Percentiles rank a stretch among this genome's conserved stretches.
These are phyloP conservation scores for Colletotrichum cordylinicola DNA, from an alignment of 2,329 filamentous ascomycete species.

Conservation along the genomic window DNA sequence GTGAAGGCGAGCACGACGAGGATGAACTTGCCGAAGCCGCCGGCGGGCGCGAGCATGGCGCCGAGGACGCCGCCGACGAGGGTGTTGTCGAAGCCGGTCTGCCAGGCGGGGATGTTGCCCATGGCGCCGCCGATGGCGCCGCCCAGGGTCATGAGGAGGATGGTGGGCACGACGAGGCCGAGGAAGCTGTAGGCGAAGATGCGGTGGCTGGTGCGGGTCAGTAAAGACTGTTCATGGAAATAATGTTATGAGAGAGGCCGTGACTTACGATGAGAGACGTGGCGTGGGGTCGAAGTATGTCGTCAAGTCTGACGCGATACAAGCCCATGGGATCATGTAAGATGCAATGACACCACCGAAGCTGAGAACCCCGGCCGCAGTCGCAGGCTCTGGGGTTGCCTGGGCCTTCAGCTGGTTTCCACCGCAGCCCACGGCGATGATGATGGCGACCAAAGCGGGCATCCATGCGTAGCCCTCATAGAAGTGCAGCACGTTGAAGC, in stretches of 20 bases:
- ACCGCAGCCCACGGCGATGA: conserved; percentile 45
- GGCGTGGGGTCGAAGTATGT: conserved; percentile 65
- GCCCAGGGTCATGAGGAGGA: conserved; percentile 43
- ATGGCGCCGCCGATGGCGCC: conserved; percentile 42
- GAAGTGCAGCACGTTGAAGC: conserved; percentile 47
- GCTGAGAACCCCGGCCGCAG: conserved; percentile 53
- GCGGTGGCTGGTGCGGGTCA: conserved; percentile 31
- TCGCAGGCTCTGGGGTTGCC: conserved; percentile 36
- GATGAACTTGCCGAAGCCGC: conserved; percentile 41
- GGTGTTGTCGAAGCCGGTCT: conserved; percentile 31
- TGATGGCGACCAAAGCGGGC: conserved; percentile 42
- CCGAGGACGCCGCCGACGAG: conserved; percentile 35
- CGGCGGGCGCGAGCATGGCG: conserved; percentile 35
- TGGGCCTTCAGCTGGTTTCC: conserved; percentile 43
- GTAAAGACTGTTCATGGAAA: neutral
- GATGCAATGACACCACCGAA: conserved; percentile 68
- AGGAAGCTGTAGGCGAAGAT: conserved; percentile 63
- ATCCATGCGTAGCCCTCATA: conserved; percentile 56
- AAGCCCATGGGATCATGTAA: conserved; percentile 68
- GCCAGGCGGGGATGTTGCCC: conserved; percentile 33
- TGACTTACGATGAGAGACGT: conserved; percentile 45
- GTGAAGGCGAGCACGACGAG: conserved; percentile 42
- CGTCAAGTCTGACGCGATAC: conserved; percentile 64
- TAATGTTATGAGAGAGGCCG: neutral
- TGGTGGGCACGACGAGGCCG: conserved; percentile 50